phyloP scores from a whole-genome alignment of 108 stramenopile species.

The Stephanodiscus triporus region DNA sequence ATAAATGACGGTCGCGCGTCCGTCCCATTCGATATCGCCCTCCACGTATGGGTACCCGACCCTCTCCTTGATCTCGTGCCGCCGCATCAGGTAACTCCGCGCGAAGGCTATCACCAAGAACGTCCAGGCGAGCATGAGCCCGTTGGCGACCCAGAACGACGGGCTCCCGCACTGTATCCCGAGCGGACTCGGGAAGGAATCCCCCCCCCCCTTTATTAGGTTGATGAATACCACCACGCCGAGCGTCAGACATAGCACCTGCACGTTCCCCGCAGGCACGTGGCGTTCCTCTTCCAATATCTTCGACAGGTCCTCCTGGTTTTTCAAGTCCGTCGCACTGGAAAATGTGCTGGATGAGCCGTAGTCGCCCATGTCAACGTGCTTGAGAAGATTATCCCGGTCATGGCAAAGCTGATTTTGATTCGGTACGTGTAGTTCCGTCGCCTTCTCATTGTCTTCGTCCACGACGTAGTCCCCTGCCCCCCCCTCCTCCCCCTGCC shows the following conservation, averaged over 20 bases:
- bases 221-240: conserved; percentile 89
- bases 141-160: conserved; percentile 90
- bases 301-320: conserved; percentile 48
- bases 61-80: conserved; percentile 79
- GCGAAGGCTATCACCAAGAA: conserved; percentile 77
- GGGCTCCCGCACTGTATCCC: conserved; percentile 92
- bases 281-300: conserved; percentile 79
- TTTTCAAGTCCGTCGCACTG: conserved; percentile 32
- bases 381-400: not conserved
- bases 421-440: not conserved
- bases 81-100: conserved; percentile 79
- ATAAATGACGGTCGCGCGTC: conserved; percentile 81
- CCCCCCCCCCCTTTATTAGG: conserved; percentile 93
- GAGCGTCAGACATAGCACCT: conserved; percentile 72
- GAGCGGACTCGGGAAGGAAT: conserved; percentile 85
- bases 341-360: conserved; percentile 29
- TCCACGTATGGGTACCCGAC: conserved; percentile 91
- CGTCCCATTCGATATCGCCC: conserved; percentile 97
- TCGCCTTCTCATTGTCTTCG: conserved; percentile 6
- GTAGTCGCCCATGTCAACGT: conserved; percentile 16
- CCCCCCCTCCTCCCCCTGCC: not conserved
- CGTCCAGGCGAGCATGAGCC: conserved; percentile 86
- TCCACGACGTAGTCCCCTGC: not conserved
- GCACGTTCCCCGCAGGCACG: conserved; percentile 71
- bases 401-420: not conserved